Evolutionary conservation across 2,329 filamentous ascomycete genomes (phyloP), one percentile per base, ranked within the genome.

Genomic region (Thielaviopsis euricoi): DNA sequence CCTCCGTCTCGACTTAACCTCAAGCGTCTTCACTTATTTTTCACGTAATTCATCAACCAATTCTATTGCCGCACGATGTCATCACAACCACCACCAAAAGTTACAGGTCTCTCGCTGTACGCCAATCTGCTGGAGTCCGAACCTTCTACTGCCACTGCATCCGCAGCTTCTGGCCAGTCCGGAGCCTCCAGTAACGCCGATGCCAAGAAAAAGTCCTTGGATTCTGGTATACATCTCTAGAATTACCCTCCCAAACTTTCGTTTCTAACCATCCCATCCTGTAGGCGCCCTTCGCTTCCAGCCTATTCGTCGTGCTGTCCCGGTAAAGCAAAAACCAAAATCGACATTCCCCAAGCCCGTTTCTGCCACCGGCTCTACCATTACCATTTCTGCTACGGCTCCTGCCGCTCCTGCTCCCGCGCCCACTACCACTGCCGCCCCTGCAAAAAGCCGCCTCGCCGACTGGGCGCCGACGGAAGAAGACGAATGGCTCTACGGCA

Each of bases 381-480:
- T 70, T 3, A 69, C 73, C 54, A 69, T 75, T 26, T 62, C 69
- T 3, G 67, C 73, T 26, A 60, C 67, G 26, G 60, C 67, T 19
- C 7, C 66, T 4, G 58, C 65, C 19, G 64, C 70, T 6, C 71
- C 73, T 29, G 60, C 67, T n/a, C 7, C 66, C 5, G 58, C 65
- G 5, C 71, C 73, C 29, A 59, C 67, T n/a, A 6, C 66, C 5
- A 57, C 65, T n/a, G 64, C 70, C 6, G 71, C 73, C 23, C 73
- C 74, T 10, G 70, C 75, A 6, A 90, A 86, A 67, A 86, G 74
- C 60, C 86, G 81, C 0, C 75, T 94, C 50, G 86, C 87, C 48
- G 88, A 95, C 69, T 95, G 89, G 86, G 80, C 83, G 0, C 80
- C 79, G 2, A 81, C 80, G 1, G 83, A 81, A 53, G 86, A 89